These are phyloP conservation scores for Fraxinus sp. DNA, from an alignment of 305 asterid species.

Conservation along the genomic window DNA sequence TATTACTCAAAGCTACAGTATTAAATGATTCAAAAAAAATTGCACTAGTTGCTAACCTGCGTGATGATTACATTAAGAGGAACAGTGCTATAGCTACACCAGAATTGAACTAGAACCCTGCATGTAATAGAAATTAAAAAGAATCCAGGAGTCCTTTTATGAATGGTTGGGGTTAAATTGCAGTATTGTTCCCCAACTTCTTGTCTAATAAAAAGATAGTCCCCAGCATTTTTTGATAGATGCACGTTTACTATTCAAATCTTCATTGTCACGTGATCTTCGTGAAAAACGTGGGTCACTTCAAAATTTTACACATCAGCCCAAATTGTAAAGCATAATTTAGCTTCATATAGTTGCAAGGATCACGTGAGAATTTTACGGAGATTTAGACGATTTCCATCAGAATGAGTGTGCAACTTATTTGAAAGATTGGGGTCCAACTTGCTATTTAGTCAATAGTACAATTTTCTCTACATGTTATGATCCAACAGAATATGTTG, in stretches of 20 bases:
- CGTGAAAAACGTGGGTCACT: not conserved
- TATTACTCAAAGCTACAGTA: not conserved
- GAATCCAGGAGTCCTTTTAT: not conserved
- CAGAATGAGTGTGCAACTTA: not conserved
- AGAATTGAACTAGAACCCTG: conserved; percentile 83
- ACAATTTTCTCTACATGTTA: not conserved
- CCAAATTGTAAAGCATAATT: not conserved
- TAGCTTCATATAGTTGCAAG: not conserved
- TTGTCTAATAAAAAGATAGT: not conserved
- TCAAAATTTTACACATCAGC: not conserved
- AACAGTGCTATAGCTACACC: conserved; percentile 93
- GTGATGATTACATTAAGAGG: conserved; percentile 76
- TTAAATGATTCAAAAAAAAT: not conserved
- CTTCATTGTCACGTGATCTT: not conserved
- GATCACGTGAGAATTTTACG: not conserved
- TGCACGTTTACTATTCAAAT: not conserved
- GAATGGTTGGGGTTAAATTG: not conserved
- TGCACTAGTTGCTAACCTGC: conserved; percentile 45
- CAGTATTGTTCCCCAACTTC: not conserved
- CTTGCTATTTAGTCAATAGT: not conserved
- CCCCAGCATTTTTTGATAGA: not conserved
- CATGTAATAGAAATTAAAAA: conserved; percentile 13
- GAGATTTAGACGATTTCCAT: not conserved
- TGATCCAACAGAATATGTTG: not conserved
- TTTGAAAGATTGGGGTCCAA: not conserved